A percentile compares a stretch with the other conserved stretches of the same genome.
phyloP scores from a whole-genome alignment of 805 yeast species.

The Komagataella populi region DNA sequence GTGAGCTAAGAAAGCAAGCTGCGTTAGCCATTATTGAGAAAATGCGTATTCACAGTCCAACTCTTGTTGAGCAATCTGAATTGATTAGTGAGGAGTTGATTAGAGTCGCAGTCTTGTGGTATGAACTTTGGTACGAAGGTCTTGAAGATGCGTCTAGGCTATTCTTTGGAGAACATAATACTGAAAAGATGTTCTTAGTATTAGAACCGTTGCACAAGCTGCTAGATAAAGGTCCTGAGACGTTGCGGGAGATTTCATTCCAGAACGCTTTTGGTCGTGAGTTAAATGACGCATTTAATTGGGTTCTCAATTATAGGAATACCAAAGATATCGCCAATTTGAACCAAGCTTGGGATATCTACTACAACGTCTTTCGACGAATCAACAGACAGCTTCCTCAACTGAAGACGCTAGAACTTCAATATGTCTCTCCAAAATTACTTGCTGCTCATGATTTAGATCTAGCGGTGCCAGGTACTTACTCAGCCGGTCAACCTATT shows the following conservation, averaged over 20 bases:
- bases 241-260: slow-evolving; percentile 85
- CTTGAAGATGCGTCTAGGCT: slow-evolving; percentile 91
- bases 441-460: slow-evolving; percentile 68
- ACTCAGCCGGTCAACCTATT: slow-evolving; percentile 71
- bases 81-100: slow-evolving; percentile 88
- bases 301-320: slow-evolving; percentile 77
- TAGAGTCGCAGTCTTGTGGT: slow-evolving; percentile 93
- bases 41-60: slow-evolving; percentile 79
- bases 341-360: slow-evolving; percentile 97
- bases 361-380: slow-evolving; percentile 84
- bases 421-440: slow-evolving; percentile 86
- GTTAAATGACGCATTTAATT: slow-evolving; percentile 80
- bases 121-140: slow-evolving; percentile 96
- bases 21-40: slow-evolving; percentile 85
- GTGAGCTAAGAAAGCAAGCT: slow-evolving; percentile 78
- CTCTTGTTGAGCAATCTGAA: slow-evolving; percentile 83
- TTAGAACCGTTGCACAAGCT: slow-evolving; percentile 80
- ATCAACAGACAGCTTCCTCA: slow-evolving; percentile 85
- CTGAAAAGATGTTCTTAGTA: slow-evolving; percentile 87
- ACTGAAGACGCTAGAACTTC: slow-evolving; percentile 72
- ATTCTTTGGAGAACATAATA: slow-evolving; percentile 88
- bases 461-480: slow-evolving; percentile 90
- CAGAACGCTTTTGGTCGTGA: slow-evolving; percentile 91
- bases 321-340: slow-evolving; percentile 79
- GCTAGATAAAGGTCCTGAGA: slow-evolving; percentile 80